phyloP scores from a whole-genome alignment of 495 filamentous ascomycete genomes.

The Aspergillus bridgeri region DNA sequence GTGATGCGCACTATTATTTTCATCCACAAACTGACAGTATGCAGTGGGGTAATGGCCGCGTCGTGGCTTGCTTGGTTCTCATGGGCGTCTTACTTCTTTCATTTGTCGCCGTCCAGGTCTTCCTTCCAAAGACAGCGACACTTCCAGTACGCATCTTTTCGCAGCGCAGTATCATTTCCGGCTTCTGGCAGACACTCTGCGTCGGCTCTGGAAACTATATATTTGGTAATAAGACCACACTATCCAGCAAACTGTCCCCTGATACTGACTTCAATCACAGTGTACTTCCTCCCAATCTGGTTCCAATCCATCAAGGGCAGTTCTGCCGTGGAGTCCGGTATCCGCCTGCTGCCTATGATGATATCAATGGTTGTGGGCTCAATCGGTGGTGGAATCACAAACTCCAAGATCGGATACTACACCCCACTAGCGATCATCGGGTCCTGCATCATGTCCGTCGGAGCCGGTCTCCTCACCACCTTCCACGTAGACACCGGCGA shows the following conservation, averaged over 20 bases:
- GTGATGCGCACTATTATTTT: not conserved
- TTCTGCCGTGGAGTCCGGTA: slow-evolving; percentile 25
- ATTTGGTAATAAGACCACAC: slow-evolving; percentile 33
- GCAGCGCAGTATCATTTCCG: slow-evolving; percentile 24
- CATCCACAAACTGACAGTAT: not conserved
- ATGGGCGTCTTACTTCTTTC: slow-evolving; percentile 24
- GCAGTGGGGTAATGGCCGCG: slow-evolving; percentile 30
- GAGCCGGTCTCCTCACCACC: slow-evolving; percentile 33
- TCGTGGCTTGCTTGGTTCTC: slow-evolving; percentile 36
- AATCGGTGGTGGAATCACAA: slow-evolving; percentile 22
- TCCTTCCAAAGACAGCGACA: slow-evolving; percentile 26
- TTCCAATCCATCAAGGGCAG: slow-evolving; percentile 34
- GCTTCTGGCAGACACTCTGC: slow-evolving; percentile 14
- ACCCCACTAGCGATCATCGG: slow-evolving; percentile 31
- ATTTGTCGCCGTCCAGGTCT: slow-evolving; percentile 23
- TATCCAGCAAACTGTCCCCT: too few relatives aligned
- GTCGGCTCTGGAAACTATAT: too few relatives aligned
- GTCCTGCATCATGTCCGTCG: slow-evolving; percentile 27
- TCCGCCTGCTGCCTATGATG: slow-evolving; percentile 27
- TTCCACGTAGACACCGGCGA: slow-evolving; percentile 20
- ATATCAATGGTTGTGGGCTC: slow-evolving; percentile 20
- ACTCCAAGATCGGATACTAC: slow-evolving; percentile 35
- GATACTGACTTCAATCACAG: not conserved
- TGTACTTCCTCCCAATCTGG: slow-evolving; percentile 34
- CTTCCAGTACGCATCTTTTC: slow-evolving; percentile 32